These are phyloP conservation scores for Passiflora organensis DNA, from an alignment of 345 rosid genomes.

Conservation along the genomic window DNA sequence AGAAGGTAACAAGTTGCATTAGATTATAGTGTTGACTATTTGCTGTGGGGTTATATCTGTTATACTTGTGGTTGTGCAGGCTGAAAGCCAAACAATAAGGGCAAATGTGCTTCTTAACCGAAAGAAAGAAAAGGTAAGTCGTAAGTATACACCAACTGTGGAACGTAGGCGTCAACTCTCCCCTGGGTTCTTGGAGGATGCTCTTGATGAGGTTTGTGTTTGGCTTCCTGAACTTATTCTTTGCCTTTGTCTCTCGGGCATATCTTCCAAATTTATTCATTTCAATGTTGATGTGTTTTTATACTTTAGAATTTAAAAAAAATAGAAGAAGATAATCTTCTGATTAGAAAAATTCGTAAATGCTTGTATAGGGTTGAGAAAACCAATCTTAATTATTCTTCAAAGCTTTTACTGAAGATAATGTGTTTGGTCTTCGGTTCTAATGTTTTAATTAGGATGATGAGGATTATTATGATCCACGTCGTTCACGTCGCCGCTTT, in stretches of 20 bases:
- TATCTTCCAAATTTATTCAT: too few relatives aligned
- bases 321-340: too few relatives aligned
- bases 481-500: constrained; percentile 63
- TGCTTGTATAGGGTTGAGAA: too few relatives aligned
- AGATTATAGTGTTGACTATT: constrained; percentile 3
- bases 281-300: too few relatives aligned
- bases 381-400: neutral
- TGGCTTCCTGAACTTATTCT: neutral
- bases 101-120: constrained; percentile 83
- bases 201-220: constrained; percentile 84
- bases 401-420: neutral
- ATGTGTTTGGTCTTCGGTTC: neutral
- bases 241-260: neutral
- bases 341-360: neutral
- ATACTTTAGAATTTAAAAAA: too few relatives aligned
- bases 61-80: constrained; percentile 42
- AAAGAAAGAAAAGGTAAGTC: constrained; percentile 80
- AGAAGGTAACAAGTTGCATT: constrained; percentile 54
- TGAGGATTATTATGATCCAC: constrained; percentile 77
- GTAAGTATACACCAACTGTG: constrained; percentile 66
- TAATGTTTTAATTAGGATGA: constrained; percentile 50
- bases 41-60: neutral
- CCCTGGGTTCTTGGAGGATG: constrained; percentile 86
- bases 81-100: constrained; percentile 84
- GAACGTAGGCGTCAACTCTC: constrained; percentile 81